phyloP scores from a whole-genome alignment of 1,139 yeast genomes.

The Sporopachydermia cereana region DNA sequence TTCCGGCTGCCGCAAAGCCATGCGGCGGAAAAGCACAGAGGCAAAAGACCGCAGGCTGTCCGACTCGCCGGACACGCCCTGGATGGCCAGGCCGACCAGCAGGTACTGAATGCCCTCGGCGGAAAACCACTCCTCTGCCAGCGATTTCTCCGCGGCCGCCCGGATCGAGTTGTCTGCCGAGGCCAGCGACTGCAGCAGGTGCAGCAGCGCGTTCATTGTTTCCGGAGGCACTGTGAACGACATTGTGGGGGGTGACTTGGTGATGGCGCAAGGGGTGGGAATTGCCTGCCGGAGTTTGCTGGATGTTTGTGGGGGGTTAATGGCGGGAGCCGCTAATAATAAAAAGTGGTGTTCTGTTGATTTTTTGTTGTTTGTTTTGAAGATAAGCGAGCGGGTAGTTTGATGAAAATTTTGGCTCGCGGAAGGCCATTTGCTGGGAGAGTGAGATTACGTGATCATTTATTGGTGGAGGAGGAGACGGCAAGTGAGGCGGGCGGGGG shows the following conservation, averaged over 20 bases:
- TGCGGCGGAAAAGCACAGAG: conserved; percentile 82
- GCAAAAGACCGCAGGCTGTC: conserved; percentile 52
- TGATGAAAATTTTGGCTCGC: too few species aligned
- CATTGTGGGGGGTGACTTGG: too few species aligned
- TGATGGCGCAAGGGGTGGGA: too few species aligned
- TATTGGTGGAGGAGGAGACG: not conserved
- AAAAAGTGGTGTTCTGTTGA: too few species aligned
- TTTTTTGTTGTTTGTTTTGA: too few species aligned
- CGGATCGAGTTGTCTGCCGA: conserved; percentile 71
- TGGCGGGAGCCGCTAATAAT: too few species aligned
- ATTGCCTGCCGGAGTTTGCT: too few species aligned
- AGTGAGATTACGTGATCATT: not conserved
- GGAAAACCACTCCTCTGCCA: conserved; percentile 65
- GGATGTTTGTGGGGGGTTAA: too few species aligned
- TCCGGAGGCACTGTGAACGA: conserved; percentile 41
- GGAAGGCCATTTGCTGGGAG: too few species aligned
- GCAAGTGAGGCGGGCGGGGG: not conserved
- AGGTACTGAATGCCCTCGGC: conserved; percentile 51
- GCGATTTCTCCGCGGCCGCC: conserved; percentile 61
- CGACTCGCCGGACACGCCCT: conserved; percentile 48
- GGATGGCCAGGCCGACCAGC: conserved; percentile 72
- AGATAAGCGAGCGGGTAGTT: too few species aligned
- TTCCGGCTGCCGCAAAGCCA: conserved; percentile 68
- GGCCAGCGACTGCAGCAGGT: conserved; percentile 55
- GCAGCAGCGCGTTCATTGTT: conserved; percentile 40